These are phyloP conservation scores for Calonectria naviculata DNA, from an alignment of 2,329 filamentous ascomycete genomes.

Conservation along the genomic window DNA sequence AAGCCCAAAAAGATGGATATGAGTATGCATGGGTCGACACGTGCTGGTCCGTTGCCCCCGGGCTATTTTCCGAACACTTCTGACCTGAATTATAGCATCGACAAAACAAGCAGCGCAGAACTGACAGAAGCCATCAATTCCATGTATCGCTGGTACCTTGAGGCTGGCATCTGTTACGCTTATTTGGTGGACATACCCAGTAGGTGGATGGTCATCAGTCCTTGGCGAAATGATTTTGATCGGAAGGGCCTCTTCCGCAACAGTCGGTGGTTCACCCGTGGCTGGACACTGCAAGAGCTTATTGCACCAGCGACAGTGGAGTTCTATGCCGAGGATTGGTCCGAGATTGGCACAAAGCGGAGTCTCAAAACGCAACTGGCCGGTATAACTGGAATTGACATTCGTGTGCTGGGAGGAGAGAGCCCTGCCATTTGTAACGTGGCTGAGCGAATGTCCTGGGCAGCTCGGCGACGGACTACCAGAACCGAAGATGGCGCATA, in stretches of 20 bases:
- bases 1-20: not conserved
- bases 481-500: not conserved
- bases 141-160: not conserved
- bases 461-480: not conserved
- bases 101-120: not conserved
- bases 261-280: not conserved
- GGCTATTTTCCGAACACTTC: too few species aligned
- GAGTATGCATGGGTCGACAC: not conserved
- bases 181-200: not conserved
- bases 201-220: not conserved
- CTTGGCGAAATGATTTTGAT: not conserved
- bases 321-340: not conserved
- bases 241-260: not conserved
- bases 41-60: not conserved
- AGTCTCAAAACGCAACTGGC: not conserved
- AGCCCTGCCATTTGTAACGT: not conserved
- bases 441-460: not conserved
- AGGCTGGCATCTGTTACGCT: not conserved
- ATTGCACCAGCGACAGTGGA: not conserved
- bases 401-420: not conserved
- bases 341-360: not conserved
- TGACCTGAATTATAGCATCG: not conserved
- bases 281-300: not conserved
- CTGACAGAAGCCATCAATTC: not conserved
- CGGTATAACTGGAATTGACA: not conserved